Conservation (phyloP, 768 basidiomycete species). For the Auriscalpium orientale region DNA sequence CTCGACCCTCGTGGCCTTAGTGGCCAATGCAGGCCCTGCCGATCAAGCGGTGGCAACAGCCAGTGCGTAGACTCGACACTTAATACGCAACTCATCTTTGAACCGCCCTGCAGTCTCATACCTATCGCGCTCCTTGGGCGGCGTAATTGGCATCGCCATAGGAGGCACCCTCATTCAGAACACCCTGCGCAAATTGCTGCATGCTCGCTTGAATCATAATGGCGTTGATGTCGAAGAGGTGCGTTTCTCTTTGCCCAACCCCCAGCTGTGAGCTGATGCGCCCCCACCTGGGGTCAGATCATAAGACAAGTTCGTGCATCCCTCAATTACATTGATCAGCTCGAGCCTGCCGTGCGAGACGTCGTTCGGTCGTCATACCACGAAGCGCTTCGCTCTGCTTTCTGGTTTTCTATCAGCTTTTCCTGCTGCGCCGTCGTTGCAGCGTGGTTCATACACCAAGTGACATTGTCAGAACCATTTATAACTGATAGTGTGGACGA, state of each 20-base stretch:
- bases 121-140: conserved; percentile 11
- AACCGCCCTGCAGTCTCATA: conserved; percentile 6
- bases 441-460: no score
- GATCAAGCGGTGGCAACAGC: not conserved
- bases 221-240: not conserved
- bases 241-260: not conserved
- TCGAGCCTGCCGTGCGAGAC: not conserved
- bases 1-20: not conserved
- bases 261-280: not conserved
- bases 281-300: not conserved
- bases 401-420: not conserved
- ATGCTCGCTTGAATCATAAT: not conserved
- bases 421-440: not conserved
- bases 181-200: not conserved
- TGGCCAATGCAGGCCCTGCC: not conserved
- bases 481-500: no score
- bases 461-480: no score
- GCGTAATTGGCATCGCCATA: conserved; percentile 9
- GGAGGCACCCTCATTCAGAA: conserved; percentile 9
- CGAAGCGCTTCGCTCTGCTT: not conserved
- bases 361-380: not conserved
- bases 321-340: not conserved
- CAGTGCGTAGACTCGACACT: not conserved
- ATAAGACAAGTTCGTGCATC: not conserved
- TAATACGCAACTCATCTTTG: not conserved